A percentile compares a stretch with the other conserved stretches of the same genome.
These are phyloP conservation scores for Danielia oregonensis DNA, from an alignment of 805 yeast species.

Conservation along the genomic window DNA sequence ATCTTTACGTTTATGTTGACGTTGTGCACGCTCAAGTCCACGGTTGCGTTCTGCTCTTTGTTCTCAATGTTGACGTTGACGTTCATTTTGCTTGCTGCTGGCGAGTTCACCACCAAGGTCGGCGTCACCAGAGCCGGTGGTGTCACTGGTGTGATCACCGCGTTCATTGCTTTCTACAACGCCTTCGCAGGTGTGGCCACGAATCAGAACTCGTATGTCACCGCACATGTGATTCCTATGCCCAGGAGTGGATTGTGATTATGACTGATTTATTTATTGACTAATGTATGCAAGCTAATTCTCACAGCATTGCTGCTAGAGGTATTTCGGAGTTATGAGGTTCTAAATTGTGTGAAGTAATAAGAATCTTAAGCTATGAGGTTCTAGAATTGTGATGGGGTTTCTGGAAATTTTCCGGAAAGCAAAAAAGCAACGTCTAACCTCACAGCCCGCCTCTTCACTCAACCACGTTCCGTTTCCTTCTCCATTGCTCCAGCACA, in stretches of 20 bases:
- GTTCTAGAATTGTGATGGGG: no score
- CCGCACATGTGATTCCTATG: slow-evolving; percentile 27
- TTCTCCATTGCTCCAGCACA: no score
- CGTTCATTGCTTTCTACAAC: slow-evolving; percentile 38
- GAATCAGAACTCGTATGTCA: slow-evolving; percentile 32
- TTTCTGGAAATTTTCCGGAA: no score
- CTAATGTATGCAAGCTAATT: background rate
- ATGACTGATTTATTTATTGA: background rate
- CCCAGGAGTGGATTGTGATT: slow-evolving; percentile 3
- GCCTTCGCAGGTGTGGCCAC: slow-evolving; percentile 40
- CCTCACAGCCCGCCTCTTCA: no score
- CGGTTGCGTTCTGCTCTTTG: slow-evolving; percentile 32
- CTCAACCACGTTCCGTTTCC: no score
- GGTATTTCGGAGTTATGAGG: background rate
- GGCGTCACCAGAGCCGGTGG: slow-evolving; percentile 37
- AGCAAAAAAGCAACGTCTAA: no score
- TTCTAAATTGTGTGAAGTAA: no score
- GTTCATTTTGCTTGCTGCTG: slow-evolving; percentile 34
- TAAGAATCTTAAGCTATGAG: no score
- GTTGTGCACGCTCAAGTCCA: slow-evolving; percentile 35
- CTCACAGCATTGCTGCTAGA: background rate
- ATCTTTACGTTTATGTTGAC: slow-evolving; percentile 37
- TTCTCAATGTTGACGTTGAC: slow-evolving; percentile 30
- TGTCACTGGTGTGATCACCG: slow-evolving; percentile 38
- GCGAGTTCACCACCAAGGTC: slow-evolving; percentile 26